Conservation (phyloP, 1,284 basidiomycete genomes). For the Coniophora puteana region DNA sequence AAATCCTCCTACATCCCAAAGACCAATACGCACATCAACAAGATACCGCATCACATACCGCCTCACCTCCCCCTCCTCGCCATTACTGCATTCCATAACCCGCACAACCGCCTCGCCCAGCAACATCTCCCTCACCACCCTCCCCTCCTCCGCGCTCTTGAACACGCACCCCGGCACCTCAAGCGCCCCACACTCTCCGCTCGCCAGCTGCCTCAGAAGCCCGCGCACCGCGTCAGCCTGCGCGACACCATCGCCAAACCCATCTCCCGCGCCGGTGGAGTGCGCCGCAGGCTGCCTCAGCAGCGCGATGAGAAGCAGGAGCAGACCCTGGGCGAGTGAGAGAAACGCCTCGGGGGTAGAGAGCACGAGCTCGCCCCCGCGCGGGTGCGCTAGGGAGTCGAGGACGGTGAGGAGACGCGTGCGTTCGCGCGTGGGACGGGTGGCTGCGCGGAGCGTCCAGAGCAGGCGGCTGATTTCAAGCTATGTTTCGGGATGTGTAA, state of each 20-base stretch:
- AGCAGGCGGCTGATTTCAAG: slow-evolving; percentile 52
- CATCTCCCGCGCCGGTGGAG: no score
- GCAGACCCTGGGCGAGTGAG: slow-evolving; percentile 48
- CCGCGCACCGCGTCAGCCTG: no score
- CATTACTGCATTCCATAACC: slow-evolving; percentile 34
- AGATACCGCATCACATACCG: slow-evolving; percentile 29
- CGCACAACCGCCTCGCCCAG: slow-evolving; percentile 32
- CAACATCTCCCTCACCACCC: slow-evolving; percentile 15
- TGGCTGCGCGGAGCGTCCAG: slow-evolving; percentile 64
- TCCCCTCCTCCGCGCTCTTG: no score
- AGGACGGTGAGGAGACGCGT: slow-evolving; percentile 47
- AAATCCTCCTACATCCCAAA: neutral
- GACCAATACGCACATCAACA: slow-evolving; percentile 20
- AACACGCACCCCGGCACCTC: no score
- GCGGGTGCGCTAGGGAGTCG: slow-evolving; percentile 44
- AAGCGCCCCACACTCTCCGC: slow-evolving; percentile 9
- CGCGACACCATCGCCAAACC: slow-evolving; percentile 19
- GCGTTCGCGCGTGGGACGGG: slow-evolving; percentile 37
- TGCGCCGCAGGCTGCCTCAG: slow-evolving; percentile 37
- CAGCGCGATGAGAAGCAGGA: slow-evolving; percentile 41
- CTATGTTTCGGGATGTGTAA: no score
- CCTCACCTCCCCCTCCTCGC: no score
- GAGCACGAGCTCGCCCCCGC: slow-evolving; percentile 38
- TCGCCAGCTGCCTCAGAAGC: slow-evolving; percentile 9
- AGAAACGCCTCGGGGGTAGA: slow-evolving; percentile 47